Conservation (phyloP, 1,284 basidiomycete genomes). For the Ganoderma boninense region DNA sequence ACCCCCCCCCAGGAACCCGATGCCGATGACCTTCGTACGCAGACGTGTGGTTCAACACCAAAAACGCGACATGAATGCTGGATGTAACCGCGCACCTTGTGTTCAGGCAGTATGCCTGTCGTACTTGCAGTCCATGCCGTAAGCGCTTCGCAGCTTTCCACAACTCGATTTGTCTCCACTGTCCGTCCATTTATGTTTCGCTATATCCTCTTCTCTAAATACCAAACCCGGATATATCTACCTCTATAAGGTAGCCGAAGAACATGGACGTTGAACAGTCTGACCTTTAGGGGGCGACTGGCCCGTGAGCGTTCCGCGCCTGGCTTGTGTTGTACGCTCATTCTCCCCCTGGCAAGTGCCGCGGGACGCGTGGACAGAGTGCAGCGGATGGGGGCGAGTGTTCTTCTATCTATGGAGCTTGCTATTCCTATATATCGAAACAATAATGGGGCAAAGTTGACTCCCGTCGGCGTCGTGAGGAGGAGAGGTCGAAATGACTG, state of each 20-base stretch:
- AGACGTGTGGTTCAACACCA: not conserved
- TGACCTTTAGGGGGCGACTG: slow-evolving; percentile 33
- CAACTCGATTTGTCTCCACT: too few relatives aligned
- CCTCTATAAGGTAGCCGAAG: too few relatives aligned
- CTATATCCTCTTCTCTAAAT: too few relatives aligned
- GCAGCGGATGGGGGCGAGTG: slow-evolving; percentile 10
- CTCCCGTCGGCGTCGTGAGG: slow-evolving; percentile 2
- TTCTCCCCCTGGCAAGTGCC: slow-evolving; percentile 27
- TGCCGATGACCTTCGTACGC: slow-evolving; percentile 80
- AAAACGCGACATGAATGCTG: too few relatives aligned
- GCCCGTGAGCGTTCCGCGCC: slow-evolving; percentile 32
- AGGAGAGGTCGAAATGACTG: slow-evolving; percentile 21
- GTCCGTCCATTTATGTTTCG: too few relatives aligned
- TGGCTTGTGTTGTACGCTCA: slow-evolving; percentile 34
- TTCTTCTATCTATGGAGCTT: too few relatives aligned
- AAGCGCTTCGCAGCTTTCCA: slow-evolving; percentile 89
- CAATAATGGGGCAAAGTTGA: not conserved
- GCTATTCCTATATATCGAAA: too few relatives aligned
- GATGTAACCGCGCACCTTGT: too few relatives aligned
- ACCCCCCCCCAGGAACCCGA: slow-evolving; percentile 93
- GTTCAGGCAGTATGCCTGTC: slow-evolving; percentile 88
- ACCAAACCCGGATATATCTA: too few relatives aligned
- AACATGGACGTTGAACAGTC: slow-evolving; percentile 1
- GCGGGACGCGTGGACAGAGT: slow-evolving; percentile 8
- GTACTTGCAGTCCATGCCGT: slow-evolving; percentile 93